Evolutionary conservation across 106 monocot species (phyloP).

Genomic region (Allium sativum): DNA sequence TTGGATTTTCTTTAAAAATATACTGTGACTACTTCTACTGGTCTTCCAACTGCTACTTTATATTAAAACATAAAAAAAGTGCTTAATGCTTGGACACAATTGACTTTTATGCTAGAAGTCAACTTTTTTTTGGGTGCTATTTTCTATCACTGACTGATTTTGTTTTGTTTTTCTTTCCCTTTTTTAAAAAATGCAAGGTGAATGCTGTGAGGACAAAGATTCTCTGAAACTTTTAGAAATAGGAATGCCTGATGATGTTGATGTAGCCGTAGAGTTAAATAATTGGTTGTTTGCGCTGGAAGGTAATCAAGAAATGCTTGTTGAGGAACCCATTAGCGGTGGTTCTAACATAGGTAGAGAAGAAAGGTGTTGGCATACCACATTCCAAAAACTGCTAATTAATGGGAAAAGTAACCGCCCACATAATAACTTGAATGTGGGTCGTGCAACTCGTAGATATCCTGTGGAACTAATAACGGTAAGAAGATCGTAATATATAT

Average conservation of each 20-base stretch:
- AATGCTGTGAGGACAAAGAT: slow-evolving; percentile 24
- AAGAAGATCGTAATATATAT: slow-evolving; percentile 1
- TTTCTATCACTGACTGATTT: not conserved
- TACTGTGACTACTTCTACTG: no score
- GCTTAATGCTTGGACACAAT: no score
- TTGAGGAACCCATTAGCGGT: slow-evolving; percentile 18
- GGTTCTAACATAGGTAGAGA: slow-evolving; percentile 42
- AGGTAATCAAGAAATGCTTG: slow-evolving; percentile 54
- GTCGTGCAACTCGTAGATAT: slow-evolving; percentile 14
- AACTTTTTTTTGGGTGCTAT: no score
- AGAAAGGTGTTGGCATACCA: slow-evolving; percentile 84
- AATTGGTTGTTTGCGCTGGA: slow-evolving; percentile 99
- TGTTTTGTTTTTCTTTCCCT: not conserved
- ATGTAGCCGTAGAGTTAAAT: slow-evolving; percentile 61
- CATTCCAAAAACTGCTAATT: slow-evolving; percentile 61
- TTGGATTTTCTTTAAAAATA: no score
- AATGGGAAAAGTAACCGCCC: slow-evolving; percentile 44
- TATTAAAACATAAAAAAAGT: no score
- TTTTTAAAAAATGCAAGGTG: slow-evolving; percentile 38
- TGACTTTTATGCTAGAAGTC: no score
- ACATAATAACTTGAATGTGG: slow-evolving; percentile 5
- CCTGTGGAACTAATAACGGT: slow-evolving; percentile 71
- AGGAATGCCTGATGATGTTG: slow-evolving; percentile 90
- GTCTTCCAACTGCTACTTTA: no score
- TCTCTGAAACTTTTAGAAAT: slow-evolving; percentile 37